Evolutionary conservation across 306 rosid genomes (phyloP), one percentile per base, ranked within the genome.

Genomic region (Prunus kanzakura): DNA sequence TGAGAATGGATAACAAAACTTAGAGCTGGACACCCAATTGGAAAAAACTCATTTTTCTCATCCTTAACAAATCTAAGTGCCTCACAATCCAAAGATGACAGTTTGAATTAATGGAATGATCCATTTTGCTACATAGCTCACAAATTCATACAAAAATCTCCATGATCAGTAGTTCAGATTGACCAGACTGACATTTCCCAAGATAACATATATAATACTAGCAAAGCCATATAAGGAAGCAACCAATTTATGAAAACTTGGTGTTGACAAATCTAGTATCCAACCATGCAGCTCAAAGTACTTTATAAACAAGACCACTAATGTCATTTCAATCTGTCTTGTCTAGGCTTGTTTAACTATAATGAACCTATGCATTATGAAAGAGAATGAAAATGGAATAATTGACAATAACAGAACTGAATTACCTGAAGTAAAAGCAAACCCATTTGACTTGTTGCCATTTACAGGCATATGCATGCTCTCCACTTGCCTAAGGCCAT

Each of bases 401-500:
- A 32, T 5, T 25, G 22, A 12, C 1, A 22, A 25, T 15, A 30
- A 9, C 15, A 55, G 47, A 62, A 4, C 11, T 20, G 8, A 25
- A 38, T 52, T 82, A 86, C 93, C 79, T 62, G 87, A 61, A 77
- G 69, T 58, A 11, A 77, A 85, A 85, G 71, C 56, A 49, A 71
- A 64, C 12, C 85, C 67, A 20, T 7, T 78, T 11, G 76, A 55
- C 69, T 65, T 71, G n/a, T 64, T 79, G 61, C 76, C 71, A 52
- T 55, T 22, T 9, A 81, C 78, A 56, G 77, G 64, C 46, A 72
- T 54, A 58, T 75, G 88, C 32, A 69, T 64, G 58, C 35, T 79
- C 4, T 84, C 86, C 9, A 58, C 67, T 11, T 80, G 77, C 76
- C 89, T 82, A 76, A 82, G 88, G 4, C 91, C 88, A 68, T 74